Percentiles rank a stretch among this genome's conserved stretches.
Conservation (phyloP, 139 green algal species). For the Chlamydomonas sp. region DNA sequence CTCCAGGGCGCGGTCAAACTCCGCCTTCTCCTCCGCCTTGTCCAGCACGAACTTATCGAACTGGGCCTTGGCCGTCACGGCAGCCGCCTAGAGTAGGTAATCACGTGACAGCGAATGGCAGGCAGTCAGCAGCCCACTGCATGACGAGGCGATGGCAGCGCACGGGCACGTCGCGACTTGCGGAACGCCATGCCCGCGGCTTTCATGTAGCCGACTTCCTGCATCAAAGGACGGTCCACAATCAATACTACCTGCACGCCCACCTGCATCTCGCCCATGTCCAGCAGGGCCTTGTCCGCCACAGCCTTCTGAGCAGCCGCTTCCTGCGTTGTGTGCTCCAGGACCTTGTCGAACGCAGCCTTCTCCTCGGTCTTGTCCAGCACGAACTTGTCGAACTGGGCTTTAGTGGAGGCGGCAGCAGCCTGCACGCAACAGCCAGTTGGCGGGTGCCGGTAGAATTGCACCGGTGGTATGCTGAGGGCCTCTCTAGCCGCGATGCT, state of each 20-base stretch:
- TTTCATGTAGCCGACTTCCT: too few species aligned
- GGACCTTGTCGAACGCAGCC: conserved; percentile 15
- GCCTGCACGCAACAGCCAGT: background rate
- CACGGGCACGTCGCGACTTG: too few species aligned
- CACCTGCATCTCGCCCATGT: conserved; percentile 26
- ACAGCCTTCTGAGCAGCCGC: conserved; percentile 1
- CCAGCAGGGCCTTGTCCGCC: conserved; percentile 19
- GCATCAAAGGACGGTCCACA: too few species aligned
- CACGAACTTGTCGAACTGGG: conserved; percentile 38
- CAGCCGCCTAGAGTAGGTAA: background rate
- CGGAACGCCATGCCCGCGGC: too few species aligned
- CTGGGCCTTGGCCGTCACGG: conserved; percentile 8
- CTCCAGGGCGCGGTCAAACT: conserved; percentile 20
- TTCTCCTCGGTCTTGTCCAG: conserved; percentile 28
- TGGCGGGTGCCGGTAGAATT: too few species aligned
- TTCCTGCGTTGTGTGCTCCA: background rate
- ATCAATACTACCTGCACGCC: too few species aligned
- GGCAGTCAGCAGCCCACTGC: too few species aligned
- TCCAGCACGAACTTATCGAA: conserved; percentile 30
- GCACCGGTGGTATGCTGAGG: too few species aligned
- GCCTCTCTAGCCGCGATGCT: too few species aligned
- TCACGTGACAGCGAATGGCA: too few species aligned
- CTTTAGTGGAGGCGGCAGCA: conserved; percentile 1
- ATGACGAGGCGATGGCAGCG: too few species aligned
- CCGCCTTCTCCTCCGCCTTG: conserved; percentile 30